phyloP scores from a whole-genome alignment of 331 rosid genomes.

The Arachis monticola region DNA sequence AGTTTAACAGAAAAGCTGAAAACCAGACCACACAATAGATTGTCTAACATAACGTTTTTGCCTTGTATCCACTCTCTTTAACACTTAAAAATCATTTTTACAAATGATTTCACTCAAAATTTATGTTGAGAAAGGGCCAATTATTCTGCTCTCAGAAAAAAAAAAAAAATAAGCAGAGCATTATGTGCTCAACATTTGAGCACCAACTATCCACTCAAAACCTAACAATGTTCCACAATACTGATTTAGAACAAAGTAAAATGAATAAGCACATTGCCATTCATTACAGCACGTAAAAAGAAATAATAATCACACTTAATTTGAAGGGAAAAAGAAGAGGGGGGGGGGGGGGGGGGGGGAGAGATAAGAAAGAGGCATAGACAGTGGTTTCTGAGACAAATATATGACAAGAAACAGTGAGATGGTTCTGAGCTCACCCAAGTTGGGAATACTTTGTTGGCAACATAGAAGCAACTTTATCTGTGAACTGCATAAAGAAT shows the following conservation, averaged over 20 bases:
- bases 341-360: background rate
- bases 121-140: background rate
- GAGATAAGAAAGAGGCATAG: constrained; percentile 9
- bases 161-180: too few species aligned
- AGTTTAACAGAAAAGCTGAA: constrained; percentile 22
- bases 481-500: constrained; percentile 76
- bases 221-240: constrained; percentile 14
- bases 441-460: constrained; percentile 87
- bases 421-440: constrained; percentile 65
- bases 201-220: constrained; percentile 12
- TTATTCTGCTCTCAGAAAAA: background rate
- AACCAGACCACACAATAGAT: constrained; percentile 14
- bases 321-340: too few species aligned
- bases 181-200: constrained; percentile 5
- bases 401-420: background rate
- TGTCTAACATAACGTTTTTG: constrained; percentile 6
- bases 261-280: constrained; percentile 3
- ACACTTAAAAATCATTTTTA: background rate
- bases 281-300: background rate
- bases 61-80: constrained; percentile 1
- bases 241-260: constrained; percentile 4
- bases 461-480: constrained; percentile 86
- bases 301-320: background rate
- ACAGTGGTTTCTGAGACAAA: constrained; percentile 10
- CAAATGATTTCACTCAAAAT: background rate